Evolutionary conservation across 2,329 filamentous ascomycete species (phyloP).

Genomic region (Metarhizium robertsii): DNA sequence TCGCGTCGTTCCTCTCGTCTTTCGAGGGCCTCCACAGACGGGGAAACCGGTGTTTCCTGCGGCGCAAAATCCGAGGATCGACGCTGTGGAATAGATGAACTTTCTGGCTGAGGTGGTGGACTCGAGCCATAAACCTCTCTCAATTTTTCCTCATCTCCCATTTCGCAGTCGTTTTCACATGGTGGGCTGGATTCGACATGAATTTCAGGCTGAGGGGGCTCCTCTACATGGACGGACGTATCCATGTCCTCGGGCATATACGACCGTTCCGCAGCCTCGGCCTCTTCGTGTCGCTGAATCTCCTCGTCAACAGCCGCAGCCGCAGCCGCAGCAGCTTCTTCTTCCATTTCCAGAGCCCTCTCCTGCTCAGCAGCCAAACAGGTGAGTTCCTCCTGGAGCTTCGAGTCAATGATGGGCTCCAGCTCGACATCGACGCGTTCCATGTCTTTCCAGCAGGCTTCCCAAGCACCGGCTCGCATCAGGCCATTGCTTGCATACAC

Average conservation of each 20-base stretch:
- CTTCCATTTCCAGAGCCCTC: conserved; percentile 25
- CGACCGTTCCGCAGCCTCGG: conserved; percentile 16
- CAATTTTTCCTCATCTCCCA: conserved; percentile 39
- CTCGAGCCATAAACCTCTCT: conserved; percentile 45
- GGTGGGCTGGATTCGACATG: conserved; percentile 4
- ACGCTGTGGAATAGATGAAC: conserved; percentile 4
- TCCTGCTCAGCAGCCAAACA: conserved; percentile 39
- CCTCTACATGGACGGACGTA: neutral
- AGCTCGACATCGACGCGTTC: conserved; percentile 95
- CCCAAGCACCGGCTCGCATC: conserved; percentile 87
- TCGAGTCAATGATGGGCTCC: conserved; percentile 57
- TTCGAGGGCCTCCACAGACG: conserved; percentile 17
- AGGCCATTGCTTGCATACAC: conserved; percentile 92
- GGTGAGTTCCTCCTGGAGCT: conserved; percentile 51
- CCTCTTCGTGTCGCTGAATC: conserved; percentile 17
- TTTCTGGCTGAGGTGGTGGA: conserved; percentile 9
- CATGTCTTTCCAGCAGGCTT: conserved; percentile 94
- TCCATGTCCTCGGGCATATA: conserved; percentile 7
- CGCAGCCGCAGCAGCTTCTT: conserved; percentile 15
- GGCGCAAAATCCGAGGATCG: conserved; percentile 7
- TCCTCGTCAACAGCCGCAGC: conserved; percentile 7
- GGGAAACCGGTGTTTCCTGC: conserved; percentile 10
- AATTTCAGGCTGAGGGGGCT: conserved; percentile 7
- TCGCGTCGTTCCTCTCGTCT: conserved; percentile 22
- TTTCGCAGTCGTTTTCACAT: conserved; percentile 24